Evolutionary conservation across 78 protist species (phyloP), one percentile per base, ranked within the genome.

Genomic region (Emiliania huxleyi): DNA sequence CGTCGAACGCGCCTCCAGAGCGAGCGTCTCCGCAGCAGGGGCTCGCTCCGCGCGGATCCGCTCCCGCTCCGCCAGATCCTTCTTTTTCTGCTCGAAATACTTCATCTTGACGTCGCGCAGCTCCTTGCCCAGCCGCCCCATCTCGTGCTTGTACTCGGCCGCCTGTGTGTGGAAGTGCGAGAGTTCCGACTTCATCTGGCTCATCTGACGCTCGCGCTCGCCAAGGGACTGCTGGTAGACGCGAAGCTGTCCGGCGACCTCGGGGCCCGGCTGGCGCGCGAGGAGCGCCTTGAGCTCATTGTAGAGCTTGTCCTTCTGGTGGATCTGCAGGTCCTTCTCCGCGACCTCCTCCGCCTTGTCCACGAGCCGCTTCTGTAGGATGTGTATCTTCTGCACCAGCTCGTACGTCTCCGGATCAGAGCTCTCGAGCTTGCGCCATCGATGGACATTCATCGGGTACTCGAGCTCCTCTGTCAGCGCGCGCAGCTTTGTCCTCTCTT

Each of bases 401-500:
- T 96, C 98, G 40, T 26, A 92, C 12, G 55, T 44, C 1, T 44
- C 79, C 4, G 90, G 90, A 21, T 92, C 94, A 33, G 77, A 69
- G 49, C 94, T 56, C 55, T 81, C 89, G 44, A 92, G 45, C 77
- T 92, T 55, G 55, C 94, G 85, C 94, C 94, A 92, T 97, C 97
- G 87, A 94, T 96, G 98, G 21, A 96, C 95, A 90, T 98, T 98
- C 96, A 96, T 91, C 29, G 98, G 99, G 83, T 96, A 96, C 93
- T 97, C 97, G 25, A 97, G 94, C 95, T 98, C 99, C 93, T 97
- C 98, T 4, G 95, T 48, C 42, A 97, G 96, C 1, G 97, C 97
- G 79, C 94, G 81, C 56, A 85, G 94, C 71, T 96, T 96, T 56
- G 93, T 92, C 25, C 95, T 91, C 95, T 98, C 98, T 33, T 69